Conservation (phyloP, 1,139 yeast species). For the Hansenula anomala region DNA sequence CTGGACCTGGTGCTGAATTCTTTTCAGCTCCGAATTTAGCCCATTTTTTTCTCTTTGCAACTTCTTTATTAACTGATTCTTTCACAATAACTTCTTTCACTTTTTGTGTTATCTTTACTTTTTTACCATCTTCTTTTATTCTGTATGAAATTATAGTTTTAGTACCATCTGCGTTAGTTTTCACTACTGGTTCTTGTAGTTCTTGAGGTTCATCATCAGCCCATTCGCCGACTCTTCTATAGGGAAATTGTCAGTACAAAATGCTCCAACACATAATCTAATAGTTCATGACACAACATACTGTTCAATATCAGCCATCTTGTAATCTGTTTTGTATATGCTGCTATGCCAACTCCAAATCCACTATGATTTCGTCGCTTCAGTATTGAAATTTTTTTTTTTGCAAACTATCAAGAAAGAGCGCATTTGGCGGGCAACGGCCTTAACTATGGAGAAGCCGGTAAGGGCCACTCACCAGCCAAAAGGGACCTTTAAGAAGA, state of each 20-base stretch:
- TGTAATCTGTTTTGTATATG: neutral
- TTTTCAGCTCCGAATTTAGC: constrained; percentile 79
- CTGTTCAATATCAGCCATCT: constrained; percentile 4
- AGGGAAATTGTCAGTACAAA: neutral
- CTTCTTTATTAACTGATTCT: constrained; percentile 75
- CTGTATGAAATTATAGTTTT: constrained; percentile 81
- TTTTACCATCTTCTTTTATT: constrained; percentile 74
- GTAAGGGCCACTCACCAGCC: too few species aligned
- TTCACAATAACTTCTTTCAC: constrained; percentile 72
- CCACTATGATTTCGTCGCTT: too few species aligned
- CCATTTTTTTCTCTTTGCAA: constrained; percentile 74
- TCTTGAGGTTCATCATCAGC: constrained; percentile 56
- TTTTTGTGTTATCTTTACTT: constrained; percentile 82
- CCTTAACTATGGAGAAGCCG: too few species aligned
- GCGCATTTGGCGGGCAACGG: too few species aligned
- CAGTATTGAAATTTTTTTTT: neutral
- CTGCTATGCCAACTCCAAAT: too few species aligned
- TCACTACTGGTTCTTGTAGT: constrained; percentile 63
- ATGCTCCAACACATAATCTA: too few species aligned
- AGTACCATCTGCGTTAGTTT: constrained; percentile 80
- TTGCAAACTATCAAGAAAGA: too few species aligned
- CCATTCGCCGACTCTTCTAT: constrained; percentile 33
- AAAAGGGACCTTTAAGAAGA: too few species aligned
- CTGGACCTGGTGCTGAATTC: constrained; percentile 79
- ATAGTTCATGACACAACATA: too few species aligned